phyloP scores from a whole-genome alignment of 139 green algal genomes.

The Trebouxia sp. region DNA sequence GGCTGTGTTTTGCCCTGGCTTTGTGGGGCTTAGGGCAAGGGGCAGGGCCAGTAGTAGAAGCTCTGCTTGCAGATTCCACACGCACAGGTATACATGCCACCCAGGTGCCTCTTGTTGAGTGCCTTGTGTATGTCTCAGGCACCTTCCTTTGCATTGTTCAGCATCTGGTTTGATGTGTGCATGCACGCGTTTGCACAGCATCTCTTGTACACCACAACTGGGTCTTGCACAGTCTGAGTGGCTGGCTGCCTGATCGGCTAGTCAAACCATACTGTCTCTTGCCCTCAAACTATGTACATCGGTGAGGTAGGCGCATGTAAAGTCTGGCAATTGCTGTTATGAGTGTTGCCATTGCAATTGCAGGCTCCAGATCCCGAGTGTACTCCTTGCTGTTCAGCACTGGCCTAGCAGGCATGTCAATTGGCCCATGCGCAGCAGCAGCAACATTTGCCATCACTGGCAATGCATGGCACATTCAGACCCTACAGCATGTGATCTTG shows the following conservation, averaged over 20 bases:
- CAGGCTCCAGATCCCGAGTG: not conserved
- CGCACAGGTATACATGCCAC: not conserved
- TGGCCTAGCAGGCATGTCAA: slow-evolving; percentile 11
- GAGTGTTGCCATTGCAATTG: not conserved
- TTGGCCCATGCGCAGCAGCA: not conserved
- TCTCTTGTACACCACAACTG: too few relatives aligned
- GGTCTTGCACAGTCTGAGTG: too few relatives aligned
- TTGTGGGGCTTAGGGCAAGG: slow-evolving; percentile 4
- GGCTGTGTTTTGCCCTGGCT: not conserved
- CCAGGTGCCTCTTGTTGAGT: not conserved
- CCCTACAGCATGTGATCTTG: slow-evolving; percentile 21
- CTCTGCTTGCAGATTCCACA: slow-evolving; percentile 19
- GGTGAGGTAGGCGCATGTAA: not conserved
- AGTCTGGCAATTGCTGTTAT: not conserved
- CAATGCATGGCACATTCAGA: slow-evolving; percentile 1
- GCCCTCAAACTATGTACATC: not conserved
- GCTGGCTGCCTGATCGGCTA: not conserved
- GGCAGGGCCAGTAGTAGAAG: slow-evolving; percentile 21
- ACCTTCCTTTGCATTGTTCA: not conserved
- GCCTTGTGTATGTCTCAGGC: not conserved
- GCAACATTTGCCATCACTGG: not conserved
- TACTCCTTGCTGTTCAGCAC: slow-evolving; percentile 21
- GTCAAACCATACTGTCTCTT: not conserved
- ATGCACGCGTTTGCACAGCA: too few relatives aligned
- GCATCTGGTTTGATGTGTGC: too few relatives aligned